Base-by-base conservation (phyloP, 768 basidiomycete genomes). In the Collybia sp. region DNA sequence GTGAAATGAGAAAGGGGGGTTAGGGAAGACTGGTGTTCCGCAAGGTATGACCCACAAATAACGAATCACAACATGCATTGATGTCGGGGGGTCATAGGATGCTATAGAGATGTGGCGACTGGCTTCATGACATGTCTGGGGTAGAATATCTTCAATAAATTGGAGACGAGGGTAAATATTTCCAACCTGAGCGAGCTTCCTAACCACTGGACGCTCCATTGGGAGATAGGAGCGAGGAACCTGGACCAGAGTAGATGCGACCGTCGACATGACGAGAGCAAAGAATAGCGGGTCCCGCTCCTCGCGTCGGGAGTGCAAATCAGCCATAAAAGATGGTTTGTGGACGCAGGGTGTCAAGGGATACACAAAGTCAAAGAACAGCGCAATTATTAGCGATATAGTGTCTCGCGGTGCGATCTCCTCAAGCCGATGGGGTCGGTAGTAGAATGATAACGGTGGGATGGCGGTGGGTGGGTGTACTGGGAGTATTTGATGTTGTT, bases 311-410 rank as follows among this genome's bases (percentile, higher is more conserved):
- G 80, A 71, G 51, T 85, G 81, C 25, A 96, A 71, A 66, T 93
- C 93, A n/a, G 88, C 85, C 80, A 92, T 85, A 62, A 93, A 93
- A 1, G 87, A 88, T 19, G 90, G 90, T 58, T 87, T 88, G 68
- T 96, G 93, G 37, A 96, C 69, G 62, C 88, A 92, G 5, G 93
- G 93, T 8, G 89, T 94, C 30, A 95, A 75, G 8, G 89, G 87
- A 63, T 93, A 93, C 40, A 94, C 89, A 60, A 90, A 95, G 62
- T 94, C 93, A 60, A 94, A 95, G 69, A 92, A 96, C 11, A 94
- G 78, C 33, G 85, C 77, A 51, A 93, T 83, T 54, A 95, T 87
- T 48, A 88, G 79, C 34, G 80, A 79, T 40, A 93, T 83, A 5
- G 84, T 86, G 47, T 88, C 85, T 44, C 88, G 75, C 15, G 88